Evolutionary conservation across 352 stramenopile species (phyloP).

Genomic region (Phytophthora aleatoria): DNA sequence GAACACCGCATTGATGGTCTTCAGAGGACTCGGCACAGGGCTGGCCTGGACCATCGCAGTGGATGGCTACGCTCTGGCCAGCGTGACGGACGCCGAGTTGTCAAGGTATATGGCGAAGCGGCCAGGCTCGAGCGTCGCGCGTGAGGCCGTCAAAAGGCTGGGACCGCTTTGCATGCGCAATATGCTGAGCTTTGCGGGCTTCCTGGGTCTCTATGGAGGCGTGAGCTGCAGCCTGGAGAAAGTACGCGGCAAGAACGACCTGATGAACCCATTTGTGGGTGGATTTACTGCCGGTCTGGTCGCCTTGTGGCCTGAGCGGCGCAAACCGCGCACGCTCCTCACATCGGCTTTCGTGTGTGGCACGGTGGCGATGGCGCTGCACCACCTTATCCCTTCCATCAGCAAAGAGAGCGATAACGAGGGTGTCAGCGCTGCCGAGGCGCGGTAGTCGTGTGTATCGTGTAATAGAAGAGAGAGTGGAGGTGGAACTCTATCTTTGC

Average conservation of each 20-base stretch:
- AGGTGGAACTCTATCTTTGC: conserved; percentile 26
- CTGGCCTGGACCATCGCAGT: conserved; percentile 79
- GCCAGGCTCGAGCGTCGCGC: conserved; percentile 26
- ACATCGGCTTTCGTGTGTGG: conserved; percentile 57
- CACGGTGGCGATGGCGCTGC: conserved; percentile 57
- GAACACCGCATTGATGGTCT: conserved; percentile 63
- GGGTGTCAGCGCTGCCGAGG: background rate
- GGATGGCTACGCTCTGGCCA: conserved; percentile 64
- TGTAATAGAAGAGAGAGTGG: conserved; percentile 22
- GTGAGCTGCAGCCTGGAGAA: conserved; percentile 75
- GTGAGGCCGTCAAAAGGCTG: conserved; percentile 43
- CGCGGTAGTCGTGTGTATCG: background rate
- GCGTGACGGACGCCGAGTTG: conserved; percentile 45
- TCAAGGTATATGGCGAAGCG: conserved; percentile 34
- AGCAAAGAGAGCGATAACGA: conserved; percentile 32
- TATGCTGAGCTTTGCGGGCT: conserved; percentile 70
- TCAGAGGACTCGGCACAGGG: conserved; percentile 63
- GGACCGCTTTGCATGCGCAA: conserved; percentile 49
- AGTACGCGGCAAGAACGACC: conserved; percentile 54
- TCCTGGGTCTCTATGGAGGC: conserved; percentile 75
- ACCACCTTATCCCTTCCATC: conserved; percentile 50
- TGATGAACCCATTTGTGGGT: conserved; percentile 72
- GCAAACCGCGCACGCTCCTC: conserved; percentile 46
- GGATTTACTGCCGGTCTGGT: conserved; percentile 64
- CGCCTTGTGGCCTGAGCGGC: conserved; percentile 52